Evolutionary conservation across 2,329 filamentous ascomycete species (phyloP).

Genomic region (Boeremia exigua): DNA sequence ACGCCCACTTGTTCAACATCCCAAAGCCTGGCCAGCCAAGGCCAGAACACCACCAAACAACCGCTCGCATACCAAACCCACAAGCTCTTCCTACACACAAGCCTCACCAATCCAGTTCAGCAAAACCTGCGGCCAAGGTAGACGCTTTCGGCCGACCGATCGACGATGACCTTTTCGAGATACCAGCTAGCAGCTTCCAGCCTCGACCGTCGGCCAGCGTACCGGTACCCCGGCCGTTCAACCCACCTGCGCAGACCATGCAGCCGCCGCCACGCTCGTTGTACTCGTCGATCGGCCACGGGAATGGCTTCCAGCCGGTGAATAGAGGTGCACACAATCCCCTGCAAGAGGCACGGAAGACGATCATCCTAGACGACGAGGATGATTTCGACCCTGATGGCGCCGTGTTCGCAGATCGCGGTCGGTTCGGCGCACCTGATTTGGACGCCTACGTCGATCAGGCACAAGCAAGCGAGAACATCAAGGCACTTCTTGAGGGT

Average conservation of each 20-base stretch:
- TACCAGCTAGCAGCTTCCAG: slow-evolving; percentile 43
- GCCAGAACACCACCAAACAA: slow-evolving; percentile 57
- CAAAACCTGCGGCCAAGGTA: slow-evolving; percentile 10
- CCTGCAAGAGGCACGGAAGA: slow-evolving; percentile 45
- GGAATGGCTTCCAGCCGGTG: slow-evolving; percentile 49
- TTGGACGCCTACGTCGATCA: slow-evolving; percentile 71
- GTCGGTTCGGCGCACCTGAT: slow-evolving; percentile 61
- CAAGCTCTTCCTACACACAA: slow-evolving; percentile 17
- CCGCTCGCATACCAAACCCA: slow-evolving; percentile 33
- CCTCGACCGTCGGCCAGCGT: slow-evolving; percentile 42
- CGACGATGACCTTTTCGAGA: slow-evolving; percentile 44
- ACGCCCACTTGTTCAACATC: slow-evolving; percentile 58
- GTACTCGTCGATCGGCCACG: slow-evolving; percentile 59
- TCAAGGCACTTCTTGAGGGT: slow-evolving; percentile 83
- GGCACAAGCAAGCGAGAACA: slow-evolving; percentile 73
- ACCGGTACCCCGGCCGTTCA: slow-evolving; percentile 58
- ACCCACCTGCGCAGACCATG: slow-evolving; percentile 52
- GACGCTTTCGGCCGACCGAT: slow-evolving; percentile 31
- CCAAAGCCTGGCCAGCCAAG: slow-evolving; percentile 57
- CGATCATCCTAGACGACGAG: slow-evolving; percentile 50
- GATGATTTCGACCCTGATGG: slow-evolving; percentile 57
- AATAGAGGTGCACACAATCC: slow-evolving; percentile 39
- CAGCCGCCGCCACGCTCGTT: slow-evolving; percentile 59
- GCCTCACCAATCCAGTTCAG: not conserved
- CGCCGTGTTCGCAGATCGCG: slow-evolving; percentile 53